Base-by-base conservation (phyloP, 2,329 filamentous ascomycete species). In the Aurifilum marmelostoma region DNA sequence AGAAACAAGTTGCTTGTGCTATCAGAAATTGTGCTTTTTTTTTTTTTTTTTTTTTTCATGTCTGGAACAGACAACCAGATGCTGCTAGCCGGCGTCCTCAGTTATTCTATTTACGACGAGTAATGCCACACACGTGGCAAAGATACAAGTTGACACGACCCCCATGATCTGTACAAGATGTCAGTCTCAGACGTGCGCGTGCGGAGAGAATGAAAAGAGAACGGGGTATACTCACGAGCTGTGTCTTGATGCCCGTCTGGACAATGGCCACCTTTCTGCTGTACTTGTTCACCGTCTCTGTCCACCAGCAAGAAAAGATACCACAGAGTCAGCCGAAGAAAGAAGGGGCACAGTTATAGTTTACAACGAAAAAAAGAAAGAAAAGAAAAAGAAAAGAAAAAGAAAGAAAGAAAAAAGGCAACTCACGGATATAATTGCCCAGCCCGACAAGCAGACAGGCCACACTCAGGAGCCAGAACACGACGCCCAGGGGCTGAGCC, bases 241-340 rank as follows among this genome's bases (percentile, higher is more conserved):
- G 94, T 50, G 96, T 98, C 80, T 93, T 95, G 91, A 92, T 96
- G 1, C 96, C 96, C 39, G 89, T 92, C 82, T 99, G 96, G 52
- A 99, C 96, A 72, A 98, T 86, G 0, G 96, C 96, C 34, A 86
- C 85, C 73, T 90, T 88, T 52, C 87, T 85, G 74, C 91, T 91
- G 78, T 97, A 99, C 77, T 92, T 91, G 74, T 91, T 91, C 32
- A 98, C 82, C 0, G 89, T 90, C 75, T 89, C 86, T 88, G 39
- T 11, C 18, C n/a, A 1, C 9, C 11, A 41, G 27, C 7, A 24
- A 50, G 24, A 39, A 14, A 27, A 18, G 50, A 8, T 16, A 7
- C 47, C 69, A 59, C 21, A n/a, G n/a, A n/a, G 32, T 58, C 27
- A 65, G 37, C 43, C 21, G 0, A 43, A 9, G 43, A 47, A n/a